Percentiles rank a stretch among this genome's conserved stretches.
These are phyloP conservation scores for Remersonia thermophila DNA, from an alignment of 2,329 filamentous ascomycete species.

Conservation along the genomic window DNA sequence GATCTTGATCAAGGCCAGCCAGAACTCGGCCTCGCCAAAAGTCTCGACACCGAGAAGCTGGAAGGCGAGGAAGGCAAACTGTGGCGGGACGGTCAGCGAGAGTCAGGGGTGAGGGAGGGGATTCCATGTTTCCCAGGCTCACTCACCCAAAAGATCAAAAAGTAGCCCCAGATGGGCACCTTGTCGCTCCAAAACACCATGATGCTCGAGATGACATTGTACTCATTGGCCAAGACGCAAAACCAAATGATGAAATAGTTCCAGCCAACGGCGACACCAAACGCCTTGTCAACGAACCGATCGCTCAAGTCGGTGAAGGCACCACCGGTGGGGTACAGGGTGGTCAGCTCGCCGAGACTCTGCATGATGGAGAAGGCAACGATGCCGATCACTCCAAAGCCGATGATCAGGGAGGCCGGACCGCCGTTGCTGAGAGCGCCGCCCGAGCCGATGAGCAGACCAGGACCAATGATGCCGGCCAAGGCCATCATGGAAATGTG, in stretches of 20 bases:
- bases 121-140: too few relatives aligned
- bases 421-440: constrained; percentile 57
- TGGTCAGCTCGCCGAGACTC: constrained; percentile 62
- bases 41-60: constrained; percentile 61
- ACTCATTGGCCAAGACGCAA: constrained; percentile 55
- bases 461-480: constrained; percentile 54
- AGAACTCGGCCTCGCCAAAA: constrained; percentile 72
- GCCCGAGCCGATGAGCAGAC: constrained; percentile 59
- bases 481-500: constrained; percentile 56
- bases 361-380: constrained; percentile 60
- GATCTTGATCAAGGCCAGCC: constrained; percentile 63
- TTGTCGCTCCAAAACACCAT: constrained; percentile 52
- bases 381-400: constrained; percentile 59
- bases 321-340: constrained; percentile 57
- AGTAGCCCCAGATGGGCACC: constrained; percentile 53
- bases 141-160: constrained; percentile 58
- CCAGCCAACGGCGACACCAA: constrained; percentile 58
- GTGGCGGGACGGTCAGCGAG: neutral
- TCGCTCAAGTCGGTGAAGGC: constrained; percentile 60
- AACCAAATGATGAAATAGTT: constrained; percentile 60
- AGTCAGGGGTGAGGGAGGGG: too few relatives aligned
- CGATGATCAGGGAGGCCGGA: constrained; percentile 59
- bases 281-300: constrained; percentile 58
- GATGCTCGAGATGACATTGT: constrained; percentile 56
- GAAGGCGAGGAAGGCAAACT: constrained; percentile 49